Evolutionary conservation across 108 stramenopile species (phyloP).

Genomic region (Poteriospumella lacustris): DNA sequence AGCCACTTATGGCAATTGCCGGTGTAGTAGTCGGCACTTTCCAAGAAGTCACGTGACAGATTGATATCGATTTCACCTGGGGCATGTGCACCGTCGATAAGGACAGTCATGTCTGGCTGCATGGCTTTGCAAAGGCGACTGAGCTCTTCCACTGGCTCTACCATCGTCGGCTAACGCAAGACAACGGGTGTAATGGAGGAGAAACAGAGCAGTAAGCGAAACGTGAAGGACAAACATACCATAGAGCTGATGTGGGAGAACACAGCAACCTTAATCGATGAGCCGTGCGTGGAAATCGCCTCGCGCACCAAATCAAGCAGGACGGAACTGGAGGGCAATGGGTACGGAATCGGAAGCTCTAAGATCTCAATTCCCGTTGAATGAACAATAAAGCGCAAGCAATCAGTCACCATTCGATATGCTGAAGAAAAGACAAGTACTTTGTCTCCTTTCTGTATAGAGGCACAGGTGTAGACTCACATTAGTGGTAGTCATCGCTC

Average conservation of each 20-base stretch:
- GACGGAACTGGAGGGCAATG: too few species aligned
- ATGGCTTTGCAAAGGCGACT: background rate
- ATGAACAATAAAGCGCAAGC: background rate
- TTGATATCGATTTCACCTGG: background rate
- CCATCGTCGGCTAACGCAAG: background rate
- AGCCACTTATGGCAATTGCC: slow-evolving; percentile 20
- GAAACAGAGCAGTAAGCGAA: background rate
- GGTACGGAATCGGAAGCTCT: too few species aligned
- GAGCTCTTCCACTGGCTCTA: background rate
- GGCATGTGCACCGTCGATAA: slow-evolving; percentile 15
- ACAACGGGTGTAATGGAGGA: too few species aligned
- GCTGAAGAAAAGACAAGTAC: background rate
- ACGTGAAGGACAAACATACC: background rate
- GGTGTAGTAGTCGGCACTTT: background rate
- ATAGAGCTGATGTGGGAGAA: slow-evolving; percentile 14
- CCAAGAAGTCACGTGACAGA: background rate
- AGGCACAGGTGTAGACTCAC: too few species aligned
- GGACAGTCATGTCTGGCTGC: background rate
- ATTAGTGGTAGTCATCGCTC: too few species aligned
- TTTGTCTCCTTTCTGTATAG: slow-evolving; percentile 12
- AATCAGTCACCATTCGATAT: background rate
- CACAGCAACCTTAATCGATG: background rate
- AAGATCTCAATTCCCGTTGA: too few species aligned
- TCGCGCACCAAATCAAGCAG: too few species aligned
- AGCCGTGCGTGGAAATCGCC: background rate